Evolutionary conservation across 2,329 filamentous ascomycete genomes (phyloP).

Genomic region (Xylaria sp.): DNA sequence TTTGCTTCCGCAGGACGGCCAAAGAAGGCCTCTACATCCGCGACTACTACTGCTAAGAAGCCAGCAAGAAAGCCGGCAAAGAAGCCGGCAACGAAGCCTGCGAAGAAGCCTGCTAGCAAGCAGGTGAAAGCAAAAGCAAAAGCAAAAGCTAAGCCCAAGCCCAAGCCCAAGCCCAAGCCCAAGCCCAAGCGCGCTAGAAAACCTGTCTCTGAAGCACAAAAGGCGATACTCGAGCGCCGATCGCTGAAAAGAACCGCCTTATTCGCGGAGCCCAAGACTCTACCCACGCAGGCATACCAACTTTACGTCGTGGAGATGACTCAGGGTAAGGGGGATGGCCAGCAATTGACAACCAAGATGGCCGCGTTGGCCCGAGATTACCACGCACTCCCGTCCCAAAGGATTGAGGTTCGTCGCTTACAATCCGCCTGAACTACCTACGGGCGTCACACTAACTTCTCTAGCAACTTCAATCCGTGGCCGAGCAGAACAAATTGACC

Average conservation of each 20-base stretch:
- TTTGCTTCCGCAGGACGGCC: slow-evolving; percentile 36
- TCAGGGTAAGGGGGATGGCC: slow-evolving; percentile 38
- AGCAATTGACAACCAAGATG: slow-evolving; percentile 40
- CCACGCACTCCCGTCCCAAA: slow-evolving; percentile 53
- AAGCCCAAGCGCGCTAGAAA: slow-evolving; percentile 15
- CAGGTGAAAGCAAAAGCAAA: slow-evolving; percentile 19
- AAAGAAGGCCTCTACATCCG: slow-evolving; percentile 35
- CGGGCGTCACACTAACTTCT: slow-evolving; percentile 28
- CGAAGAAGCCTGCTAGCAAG: slow-evolving; percentile 34
- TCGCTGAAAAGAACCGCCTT: slow-evolving; percentile 55
- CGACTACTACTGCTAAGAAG: slow-evolving; percentile 40
- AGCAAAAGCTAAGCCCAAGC: not conserved
- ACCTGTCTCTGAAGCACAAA: slow-evolving; percentile 37
- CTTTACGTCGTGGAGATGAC: slow-evolving; percentile 51
- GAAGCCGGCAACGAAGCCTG: slow-evolving; percentile 4
- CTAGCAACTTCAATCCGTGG: slow-evolving; percentile 52
- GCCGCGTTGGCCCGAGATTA: slow-evolving; percentile 48
- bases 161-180: slow-evolving; percentile 4
- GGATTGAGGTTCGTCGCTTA: slow-evolving; percentile 56
- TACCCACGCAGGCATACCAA: slow-evolving; percentile 51
- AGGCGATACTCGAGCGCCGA: slow-evolving; percentile 40
- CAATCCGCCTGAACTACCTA: not conserved
- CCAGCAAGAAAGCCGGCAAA: slow-evolving; percentile 35
- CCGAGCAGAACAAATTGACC: slow-evolving; percentile 53
- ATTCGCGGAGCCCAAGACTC: slow-evolving; percentile 51